Percentiles rank a stretch among this genome's conserved stretches.
Conservation (phyloP, 495 filamentous ascomycete genomes). For the Filosporella fistucella region DNA sequence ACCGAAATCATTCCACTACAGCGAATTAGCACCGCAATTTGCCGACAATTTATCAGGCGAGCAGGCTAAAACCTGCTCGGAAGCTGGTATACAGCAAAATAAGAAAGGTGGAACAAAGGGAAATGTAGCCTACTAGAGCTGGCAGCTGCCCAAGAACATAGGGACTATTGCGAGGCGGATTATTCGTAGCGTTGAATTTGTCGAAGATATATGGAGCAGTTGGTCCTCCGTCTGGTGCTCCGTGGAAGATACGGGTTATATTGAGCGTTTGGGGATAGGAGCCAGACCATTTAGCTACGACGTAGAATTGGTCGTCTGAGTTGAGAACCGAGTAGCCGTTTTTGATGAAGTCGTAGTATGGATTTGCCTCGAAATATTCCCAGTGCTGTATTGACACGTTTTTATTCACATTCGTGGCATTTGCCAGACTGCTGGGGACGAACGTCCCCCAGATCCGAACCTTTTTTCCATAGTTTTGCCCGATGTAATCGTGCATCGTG, state of each 20-base stretch:
- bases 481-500: slow-evolving; percentile 39
- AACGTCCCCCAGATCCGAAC: slow-evolving; percentile 52
- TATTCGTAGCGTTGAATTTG: slow-evolving; percentile 35
- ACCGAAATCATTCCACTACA: slow-evolving; percentile 54
- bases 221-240: slow-evolving; percentile 33
- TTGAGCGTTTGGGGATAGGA: slow-evolving; percentile 38
- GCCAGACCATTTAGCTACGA: slow-evolving; percentile 41
- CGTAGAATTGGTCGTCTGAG: slow-evolving; percentile 45
- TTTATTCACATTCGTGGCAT: slow-evolving; percentile 37
- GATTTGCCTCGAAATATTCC: slow-evolving; percentile 42
- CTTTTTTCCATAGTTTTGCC: slow-evolving; percentile 30
- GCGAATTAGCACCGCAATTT: too few species aligned
- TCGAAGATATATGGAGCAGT: slow-evolving; percentile 46
- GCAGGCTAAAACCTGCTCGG: too few species aligned
- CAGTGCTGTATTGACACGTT: slow-evolving; percentile 43
- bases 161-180: slow-evolving; percentile 34
- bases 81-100: too few species aligned
- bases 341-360: slow-evolving; percentile 41
- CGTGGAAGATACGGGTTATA: slow-evolving; percentile 39
- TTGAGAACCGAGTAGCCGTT: slow-evolving; percentile 49
- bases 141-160: slow-evolving; percentile 39
- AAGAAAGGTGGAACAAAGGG: too few species aligned
- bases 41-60: too few species aligned
- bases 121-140: too few species aligned
- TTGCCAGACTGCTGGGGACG: slow-evolving; percentile 28